These are phyloP conservation scores for Paraphaeosphaeria sporulosa DNA, from an alignment of 2,329 filamentous ascomycete genomes.

Conservation along the genomic window DNA sequence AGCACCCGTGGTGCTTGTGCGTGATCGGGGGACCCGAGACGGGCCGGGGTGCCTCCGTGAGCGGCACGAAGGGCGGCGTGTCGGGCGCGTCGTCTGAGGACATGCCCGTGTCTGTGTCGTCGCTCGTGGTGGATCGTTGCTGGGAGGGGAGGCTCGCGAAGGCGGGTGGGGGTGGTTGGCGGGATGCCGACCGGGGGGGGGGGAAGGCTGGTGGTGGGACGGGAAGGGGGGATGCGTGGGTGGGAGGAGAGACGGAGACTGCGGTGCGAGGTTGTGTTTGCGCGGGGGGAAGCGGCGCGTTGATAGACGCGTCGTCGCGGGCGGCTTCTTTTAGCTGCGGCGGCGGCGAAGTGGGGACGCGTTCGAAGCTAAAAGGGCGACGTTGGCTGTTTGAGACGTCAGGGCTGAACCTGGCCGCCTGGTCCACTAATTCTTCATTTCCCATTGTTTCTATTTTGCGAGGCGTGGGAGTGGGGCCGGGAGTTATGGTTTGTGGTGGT, in stretches of 20 bases:
- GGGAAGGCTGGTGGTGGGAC: background rate
- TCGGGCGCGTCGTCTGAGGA: background rate
- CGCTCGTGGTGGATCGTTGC: background rate
- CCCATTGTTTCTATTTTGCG: slow-evolving; percentile 25
- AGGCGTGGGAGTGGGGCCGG: slow-evolving; percentile 41
- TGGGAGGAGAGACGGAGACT: background rate
- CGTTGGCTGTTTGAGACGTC: slow-evolving; percentile 25
- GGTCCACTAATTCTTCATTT: slow-evolving; percentile 18
- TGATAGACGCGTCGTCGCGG: slow-evolving; percentile 11
- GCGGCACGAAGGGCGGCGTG: slow-evolving; percentile 27
- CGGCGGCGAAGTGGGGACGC: slow-evolving; percentile 12
- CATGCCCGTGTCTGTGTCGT: background rate
- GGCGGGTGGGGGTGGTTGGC: slow-evolving; percentile 7
- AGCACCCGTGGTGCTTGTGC: slow-evolving; percentile 40
- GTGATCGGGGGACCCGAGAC: slow-evolving; percentile 40
- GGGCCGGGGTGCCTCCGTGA: slow-evolving; percentile 28
- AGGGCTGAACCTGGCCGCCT: slow-evolving; percentile 21
- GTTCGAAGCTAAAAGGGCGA: slow-evolving; percentile 40
- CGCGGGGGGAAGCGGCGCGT: slow-evolving; percentile 14
- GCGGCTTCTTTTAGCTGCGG: slow-evolving; percentile 12
- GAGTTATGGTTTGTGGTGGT: slow-evolving; percentile 35
- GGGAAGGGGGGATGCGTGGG: background rate
- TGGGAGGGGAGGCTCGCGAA: slow-evolving; percentile 15
- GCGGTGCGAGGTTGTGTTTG: background rate
- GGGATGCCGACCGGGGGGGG: slow-evolving; percentile 19